These are phyloP conservation scores for Microstegium vimineum DNA, from an alignment of 176 grass and related monocot species.

Conservation along the genomic window DNA sequence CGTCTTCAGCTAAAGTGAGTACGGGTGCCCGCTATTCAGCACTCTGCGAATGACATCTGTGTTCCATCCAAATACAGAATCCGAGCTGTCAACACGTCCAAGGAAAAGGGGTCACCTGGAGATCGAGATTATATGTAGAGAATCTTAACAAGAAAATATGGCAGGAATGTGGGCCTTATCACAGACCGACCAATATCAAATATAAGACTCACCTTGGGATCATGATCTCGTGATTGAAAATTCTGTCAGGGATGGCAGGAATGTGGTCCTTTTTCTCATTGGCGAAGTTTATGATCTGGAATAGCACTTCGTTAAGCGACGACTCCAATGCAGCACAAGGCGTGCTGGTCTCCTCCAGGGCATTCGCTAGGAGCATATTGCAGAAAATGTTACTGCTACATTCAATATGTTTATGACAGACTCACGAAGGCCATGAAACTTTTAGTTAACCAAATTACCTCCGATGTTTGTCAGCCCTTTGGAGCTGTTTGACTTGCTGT, in stretches of 20 bases:
- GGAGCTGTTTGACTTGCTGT: constrained; percentile 50
- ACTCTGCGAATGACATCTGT: constrained; percentile 53
- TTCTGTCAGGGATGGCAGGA: constrained; percentile 68
- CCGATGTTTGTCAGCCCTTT: constrained; percentile 43
- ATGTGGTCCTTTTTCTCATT: constrained; percentile 97
- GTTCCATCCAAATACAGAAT: constrained; percentile 71
- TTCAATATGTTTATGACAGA: background rate
- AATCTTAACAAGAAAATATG: constrained; percentile 27
- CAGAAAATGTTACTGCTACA: background rate
- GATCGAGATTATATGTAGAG: constrained; percentile 61
- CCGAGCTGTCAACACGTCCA: constrained; percentile 76
- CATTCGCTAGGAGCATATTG: constrained; percentile 45
- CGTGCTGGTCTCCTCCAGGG: constrained; percentile 67
- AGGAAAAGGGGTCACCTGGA: constrained; percentile 78
- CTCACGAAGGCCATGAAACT: background rate
- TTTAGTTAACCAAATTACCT: constrained; percentile 45
- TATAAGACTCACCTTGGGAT: constrained; percentile 63
- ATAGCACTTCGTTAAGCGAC: constrained; percentile 66
- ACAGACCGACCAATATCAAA: background rate
- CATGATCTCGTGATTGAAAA: constrained; percentile 85
- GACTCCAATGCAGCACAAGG: constrained; percentile 52
- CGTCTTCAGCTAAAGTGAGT: constrained; percentile 40
- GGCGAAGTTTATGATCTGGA: constrained; percentile 86
- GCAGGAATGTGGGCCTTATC: constrained; percentile 1
- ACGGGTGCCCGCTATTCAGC: constrained; percentile 61